Percentiles rank a stretch among this genome's conserved stretches.
phyloP scores from a whole-genome alignment of 1,139 yeast species.

The Geotrichum siamense region DNA sequence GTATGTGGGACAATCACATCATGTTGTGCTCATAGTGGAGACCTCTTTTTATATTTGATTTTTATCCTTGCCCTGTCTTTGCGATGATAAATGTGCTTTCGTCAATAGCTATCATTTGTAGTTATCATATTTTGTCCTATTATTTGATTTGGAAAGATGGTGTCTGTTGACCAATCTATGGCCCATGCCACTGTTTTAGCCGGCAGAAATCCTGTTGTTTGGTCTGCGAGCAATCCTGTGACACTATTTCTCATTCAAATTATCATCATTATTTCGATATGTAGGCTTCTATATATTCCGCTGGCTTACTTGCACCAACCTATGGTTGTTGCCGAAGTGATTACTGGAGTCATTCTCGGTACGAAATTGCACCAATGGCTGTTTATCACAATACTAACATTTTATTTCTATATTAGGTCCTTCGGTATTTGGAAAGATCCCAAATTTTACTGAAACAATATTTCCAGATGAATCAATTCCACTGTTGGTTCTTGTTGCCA shows the following conservation, averaged over 20 bases:
- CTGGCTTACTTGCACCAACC: constrained; percentile 59
- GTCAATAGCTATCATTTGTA: too few relatives aligned
- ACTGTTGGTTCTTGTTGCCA: constrained; percentile 58
- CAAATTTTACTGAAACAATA: constrained; percentile 53
- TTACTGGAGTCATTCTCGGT: constrained; percentile 67
- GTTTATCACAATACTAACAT: neutral
- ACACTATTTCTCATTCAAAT: constrained; percentile 58
- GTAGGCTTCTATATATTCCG: constrained; percentile 46
- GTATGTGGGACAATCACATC: too few relatives aligned
- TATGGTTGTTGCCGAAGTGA: constrained; percentile 67
- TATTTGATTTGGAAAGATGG: too few relatives aligned
- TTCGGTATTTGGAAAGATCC: constrained; percentile 59
- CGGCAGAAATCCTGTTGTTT: constrained; percentile 61
- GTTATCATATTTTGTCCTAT: too few relatives aligned
- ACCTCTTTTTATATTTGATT: too few relatives aligned
- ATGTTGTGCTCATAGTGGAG: too few relatives aligned
- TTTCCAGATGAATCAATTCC: constrained; percentile 59
- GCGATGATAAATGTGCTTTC: too few relatives aligned
- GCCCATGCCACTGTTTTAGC: constrained; percentile 42
- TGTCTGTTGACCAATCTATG: constrained; percentile 5
- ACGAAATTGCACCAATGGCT: constrained; percentile 33
- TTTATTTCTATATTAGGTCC: constrained; percentile 17
- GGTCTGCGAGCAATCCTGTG: constrained; percentile 48
- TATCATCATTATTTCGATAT: constrained; percentile 8
- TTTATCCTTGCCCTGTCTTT: too few relatives aligned